Percentiles rank a stretch among this genome's conserved stretches.
Conservation (phyloP, 1,284 basidiomycete species). For the Ustilago nuda region DNA sequence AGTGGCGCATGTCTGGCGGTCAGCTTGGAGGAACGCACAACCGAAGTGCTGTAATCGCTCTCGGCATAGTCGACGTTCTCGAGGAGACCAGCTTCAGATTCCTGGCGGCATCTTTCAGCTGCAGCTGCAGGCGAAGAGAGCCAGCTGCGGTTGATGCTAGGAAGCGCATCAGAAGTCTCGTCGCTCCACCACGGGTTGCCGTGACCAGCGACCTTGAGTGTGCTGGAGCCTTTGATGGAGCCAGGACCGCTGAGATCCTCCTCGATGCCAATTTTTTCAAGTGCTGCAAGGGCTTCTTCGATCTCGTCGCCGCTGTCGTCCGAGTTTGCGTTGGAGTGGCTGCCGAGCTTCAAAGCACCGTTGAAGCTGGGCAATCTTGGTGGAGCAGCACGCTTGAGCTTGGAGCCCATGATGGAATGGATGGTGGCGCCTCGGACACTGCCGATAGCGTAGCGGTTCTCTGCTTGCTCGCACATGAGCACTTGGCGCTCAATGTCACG, state of each 20-base stretch:
- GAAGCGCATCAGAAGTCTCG: conserved; percentile 42
- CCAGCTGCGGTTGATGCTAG: conserved; percentile 59
- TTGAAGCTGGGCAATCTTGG: conserved; percentile 88
- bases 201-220: conserved; percentile 63
- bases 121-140: conserved; percentile 47
- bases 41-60: conserved; percentile 63
- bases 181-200: conserved; percentile 67
- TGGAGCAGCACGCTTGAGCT: conserved; percentile 69
- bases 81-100: conserved; percentile 43
- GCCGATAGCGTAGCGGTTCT: conserved; percentile 75
- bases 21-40: conserved; percentile 58
- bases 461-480: conserved; percentile 50
- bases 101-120: conserved; percentile 38
- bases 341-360: conserved; percentile 76
- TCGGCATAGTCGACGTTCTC: conserved; percentile 49
- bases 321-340: conserved; percentile 22
- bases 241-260: conserved; percentile 33
- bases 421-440: conserved; percentile 71
- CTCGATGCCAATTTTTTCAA: conserved; percentile 59
- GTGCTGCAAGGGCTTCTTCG: conserved; percentile 60
- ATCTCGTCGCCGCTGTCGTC: conserved; percentile 62
- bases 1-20: conserved; percentile 46
- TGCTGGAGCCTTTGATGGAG: conserved; percentile 47
- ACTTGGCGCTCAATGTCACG: conserved; percentile 81
- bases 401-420: conserved; percentile 55